Percentiles rank a stretch among this genome's conserved stretches.
These are phyloP conservation scores for Thelonectria rubi DNA, from an alignment of 2,329 filamentous ascomycete species.

Conservation along the genomic window DNA sequence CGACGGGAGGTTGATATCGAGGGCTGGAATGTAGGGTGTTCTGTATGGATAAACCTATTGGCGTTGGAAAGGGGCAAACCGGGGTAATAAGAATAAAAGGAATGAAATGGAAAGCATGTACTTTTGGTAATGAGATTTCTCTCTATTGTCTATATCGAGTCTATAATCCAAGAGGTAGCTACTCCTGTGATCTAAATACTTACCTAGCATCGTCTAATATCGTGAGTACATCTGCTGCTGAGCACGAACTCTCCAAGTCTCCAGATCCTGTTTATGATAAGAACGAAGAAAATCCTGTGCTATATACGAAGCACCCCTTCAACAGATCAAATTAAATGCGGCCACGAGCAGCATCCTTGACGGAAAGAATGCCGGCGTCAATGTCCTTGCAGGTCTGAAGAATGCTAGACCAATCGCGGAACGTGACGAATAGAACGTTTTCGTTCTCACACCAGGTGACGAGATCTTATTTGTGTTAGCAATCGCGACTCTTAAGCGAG, in stretches of 20 bases:
- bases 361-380: conserved; percentile 73
- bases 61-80: neutral
- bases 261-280: neutral
- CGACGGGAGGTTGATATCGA: neutral
- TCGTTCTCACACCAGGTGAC: conserved; percentile 87
- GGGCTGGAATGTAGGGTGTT: too few species aligned
- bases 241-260: conserved; percentile 6
- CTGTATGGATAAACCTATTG: too few species aligned
- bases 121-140: conserved; percentile 12
- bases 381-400: conserved; percentile 80
- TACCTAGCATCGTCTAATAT: conserved; percentile 29
- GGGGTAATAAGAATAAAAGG: neutral
- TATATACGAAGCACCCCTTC: neutral
- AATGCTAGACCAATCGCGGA: conserved; percentile 85
- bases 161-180: conserved; percentile 17
- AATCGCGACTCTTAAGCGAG: neutral
- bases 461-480: conserved; percentile 67
- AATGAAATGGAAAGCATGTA: neutral
- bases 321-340: conserved; percentile 43
- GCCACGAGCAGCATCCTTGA: conserved; percentile 73
- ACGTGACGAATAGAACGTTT: conserved; percentile 86
- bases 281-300: neutral
- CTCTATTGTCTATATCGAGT: conserved; percentile 26
- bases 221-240: conserved; percentile 20
- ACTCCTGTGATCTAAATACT: conserved; percentile 19